Percentiles rank a stretch among this genome's conserved stretches.
Evolutionary conservation across 176 grass and related monocot species (phyloP).

Genomic region (Cenchrus fungigraminus): DNA sequence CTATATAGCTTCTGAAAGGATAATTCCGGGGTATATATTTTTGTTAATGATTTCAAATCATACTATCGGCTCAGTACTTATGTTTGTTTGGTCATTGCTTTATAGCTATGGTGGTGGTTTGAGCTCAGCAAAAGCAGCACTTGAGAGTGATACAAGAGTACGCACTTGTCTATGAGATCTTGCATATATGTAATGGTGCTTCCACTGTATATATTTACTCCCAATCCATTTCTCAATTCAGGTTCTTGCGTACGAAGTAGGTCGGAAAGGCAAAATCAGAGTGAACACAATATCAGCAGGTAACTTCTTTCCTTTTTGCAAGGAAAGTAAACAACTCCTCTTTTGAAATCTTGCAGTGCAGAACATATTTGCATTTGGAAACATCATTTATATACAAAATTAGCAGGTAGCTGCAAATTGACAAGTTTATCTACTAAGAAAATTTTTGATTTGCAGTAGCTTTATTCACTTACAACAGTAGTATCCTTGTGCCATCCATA

Average conservation of each 20-base stretch:
- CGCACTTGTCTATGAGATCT: background rate
- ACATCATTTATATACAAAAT: background rate
- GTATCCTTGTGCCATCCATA: background rate
- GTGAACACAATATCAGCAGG: constrained; percentile 95
- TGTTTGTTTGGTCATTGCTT: constrained; percentile 32
- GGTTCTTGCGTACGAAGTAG: constrained; percentile 85
- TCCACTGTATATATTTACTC: constrained; percentile 30
- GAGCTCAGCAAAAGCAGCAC: constrained; percentile 93
- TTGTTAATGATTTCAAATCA: background rate
- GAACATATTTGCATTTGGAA: background rate
- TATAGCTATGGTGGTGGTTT: constrained; percentile 85
- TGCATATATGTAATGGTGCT: background rate
- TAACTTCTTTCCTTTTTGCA: constrained; percentile 16
- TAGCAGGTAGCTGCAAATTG: background rate
- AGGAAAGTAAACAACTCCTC: constrained; percentile 7
- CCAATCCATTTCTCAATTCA: constrained; percentile 24
- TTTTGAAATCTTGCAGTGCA: background rate
- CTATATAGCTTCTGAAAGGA: constrained; percentile 1
- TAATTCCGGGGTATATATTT: background rate
- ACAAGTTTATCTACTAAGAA: background rate
- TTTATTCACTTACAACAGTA: background rate
- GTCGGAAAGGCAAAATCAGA: constrained; percentile 78
- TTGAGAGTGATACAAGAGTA: constrained; percentile 94
- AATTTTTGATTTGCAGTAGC: background rate
- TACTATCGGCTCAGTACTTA: background rate